These are phyloP conservation scores for Dryas alaskensis DNA, from an alignment of 306 rosid species.

Conservation along the genomic window DNA sequence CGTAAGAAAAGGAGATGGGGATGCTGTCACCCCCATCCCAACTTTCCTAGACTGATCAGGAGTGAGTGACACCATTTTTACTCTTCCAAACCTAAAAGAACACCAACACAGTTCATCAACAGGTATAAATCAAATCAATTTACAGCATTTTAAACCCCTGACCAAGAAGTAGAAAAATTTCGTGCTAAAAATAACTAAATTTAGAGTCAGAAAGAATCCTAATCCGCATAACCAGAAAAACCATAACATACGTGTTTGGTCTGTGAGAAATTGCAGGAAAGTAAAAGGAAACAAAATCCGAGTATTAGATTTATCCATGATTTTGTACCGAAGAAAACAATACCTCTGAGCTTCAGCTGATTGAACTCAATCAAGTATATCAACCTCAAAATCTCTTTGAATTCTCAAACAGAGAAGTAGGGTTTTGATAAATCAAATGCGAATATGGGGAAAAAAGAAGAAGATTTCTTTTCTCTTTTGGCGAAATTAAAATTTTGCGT, in stretches of 20 bases:
- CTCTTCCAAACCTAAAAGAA: slow-evolving; percentile 14
- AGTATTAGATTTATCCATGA: neutral
- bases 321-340: neutral
- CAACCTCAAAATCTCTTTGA: neutral
- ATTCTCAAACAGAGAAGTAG: neutral
- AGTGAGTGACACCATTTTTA: slow-evolving; percentile 49
- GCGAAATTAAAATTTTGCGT: neutral
- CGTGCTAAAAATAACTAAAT: neutral
- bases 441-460: neutral
- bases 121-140: neutral
- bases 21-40: slow-evolving; percentile 59
- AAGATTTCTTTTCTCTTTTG: neutral
- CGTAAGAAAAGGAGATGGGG: slow-evolving; percentile 82
- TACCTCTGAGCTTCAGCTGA: neutral
- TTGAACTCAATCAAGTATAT: neutral
- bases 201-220: neutral
- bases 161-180: neutral
- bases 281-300: neutral
- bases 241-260: slow-evolving; percentile 6
- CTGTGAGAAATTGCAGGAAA: no score
- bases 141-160: neutral
- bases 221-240: neutral
- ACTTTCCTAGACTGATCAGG: slow-evolving; percentile 79
- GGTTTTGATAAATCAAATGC: slow-evolving; percentile 1
- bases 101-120: neutral